phyloP scores from a whole-genome alignment of 257 asterid genomes.

The Solanum lignicaule region DNA sequence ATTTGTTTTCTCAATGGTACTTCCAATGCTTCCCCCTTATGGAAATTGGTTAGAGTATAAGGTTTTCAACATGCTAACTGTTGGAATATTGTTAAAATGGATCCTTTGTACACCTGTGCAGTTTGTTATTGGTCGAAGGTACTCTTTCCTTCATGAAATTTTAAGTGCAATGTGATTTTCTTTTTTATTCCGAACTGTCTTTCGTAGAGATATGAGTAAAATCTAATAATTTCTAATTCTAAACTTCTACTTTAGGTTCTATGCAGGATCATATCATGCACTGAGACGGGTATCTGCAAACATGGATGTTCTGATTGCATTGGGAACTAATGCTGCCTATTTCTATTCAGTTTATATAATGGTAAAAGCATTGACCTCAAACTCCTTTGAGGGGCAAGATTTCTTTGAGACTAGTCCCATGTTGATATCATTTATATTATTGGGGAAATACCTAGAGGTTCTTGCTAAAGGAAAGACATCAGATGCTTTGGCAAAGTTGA shows the following conservation, averaged over 20 bases:
- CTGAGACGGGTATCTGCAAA: constrained; percentile 78
- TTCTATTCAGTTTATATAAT: constrained; percentile 72
- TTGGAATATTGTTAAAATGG: constrained; percentile 84
- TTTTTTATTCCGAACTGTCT: not conserved
- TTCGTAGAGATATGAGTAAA: not conserved
- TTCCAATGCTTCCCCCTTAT: constrained; percentile 91
- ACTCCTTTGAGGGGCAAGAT: constrained; percentile 89
- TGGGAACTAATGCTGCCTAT: constrained; percentile 98
- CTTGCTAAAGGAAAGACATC: constrained; percentile 93
- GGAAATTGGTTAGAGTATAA: constrained; percentile 87
- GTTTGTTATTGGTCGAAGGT: constrained; percentile 89
- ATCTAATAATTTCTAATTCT: not conserved
- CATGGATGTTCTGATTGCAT: constrained; percentile 97
- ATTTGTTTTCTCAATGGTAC: constrained; percentile 72
- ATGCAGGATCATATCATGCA: constrained; percentile 91
- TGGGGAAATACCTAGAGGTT: constrained; percentile 92
- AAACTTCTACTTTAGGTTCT: constrained; percentile 53
- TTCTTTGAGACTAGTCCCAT: constrained; percentile 96
- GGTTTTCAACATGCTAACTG: constrained; percentile 66
- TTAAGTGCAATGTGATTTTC: not conserved
- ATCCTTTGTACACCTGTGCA: constrained; percentile 95
- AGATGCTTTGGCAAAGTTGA: constrained; percentile 90
- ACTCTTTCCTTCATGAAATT: not conserved
- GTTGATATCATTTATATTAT: constrained; percentile 91
- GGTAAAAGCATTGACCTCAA: constrained; percentile 61